Base-by-base conservation (phyloP, 306 rosid genomes). In the Lathyrus aphaca region DNA sequence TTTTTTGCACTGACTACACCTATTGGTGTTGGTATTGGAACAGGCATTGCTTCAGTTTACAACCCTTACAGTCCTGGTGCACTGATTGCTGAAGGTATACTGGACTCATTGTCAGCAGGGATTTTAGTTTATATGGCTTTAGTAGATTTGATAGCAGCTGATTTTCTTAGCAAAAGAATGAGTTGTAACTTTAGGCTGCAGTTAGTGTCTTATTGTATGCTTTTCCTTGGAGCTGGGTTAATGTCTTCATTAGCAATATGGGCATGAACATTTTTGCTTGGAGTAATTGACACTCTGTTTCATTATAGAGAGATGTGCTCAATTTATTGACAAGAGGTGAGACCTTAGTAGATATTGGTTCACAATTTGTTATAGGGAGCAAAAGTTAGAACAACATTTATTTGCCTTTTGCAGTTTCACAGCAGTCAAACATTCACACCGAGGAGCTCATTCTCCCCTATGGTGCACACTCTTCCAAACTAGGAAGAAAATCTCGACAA, bases 81-180 rank as follows among this genome's bases (percentile, higher is more conserved):
- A 5, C 76, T 95, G 53, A 76, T 84, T 6, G 42, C 92, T 0
- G 96, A 95, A 65, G 99, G 99, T 35, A 77, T 89, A 11, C 57
- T 95, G 84, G 99, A 95, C 69, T 82, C 96, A 0, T 6, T 89
- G 49, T 95, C 99, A 0, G 89, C 97, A 0, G 99, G 99, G 23
- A 95, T 95, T 50, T 76, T 95, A 40, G 89, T 95, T 23, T 95
- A 95, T 42, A 91, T 95, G 99, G 99, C 99, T 43, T 68, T 95
- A 60, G 99, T 95, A 40, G 99, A 95, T 61, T 77, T 95, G 3
- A 91, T 95, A 72, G 97, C 99, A 1, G 93, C 99, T 14, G 97
- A 95, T 79, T 95, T 95, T 78, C 81, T 91, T 13, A 91, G 97
- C 77, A 89, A 84, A 85, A 95, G 99, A 48, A 91, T 95, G 99